Conservation (phyloP, 2,329 filamentous ascomycete genomes). For the Aspergillus sp. region DNA sequence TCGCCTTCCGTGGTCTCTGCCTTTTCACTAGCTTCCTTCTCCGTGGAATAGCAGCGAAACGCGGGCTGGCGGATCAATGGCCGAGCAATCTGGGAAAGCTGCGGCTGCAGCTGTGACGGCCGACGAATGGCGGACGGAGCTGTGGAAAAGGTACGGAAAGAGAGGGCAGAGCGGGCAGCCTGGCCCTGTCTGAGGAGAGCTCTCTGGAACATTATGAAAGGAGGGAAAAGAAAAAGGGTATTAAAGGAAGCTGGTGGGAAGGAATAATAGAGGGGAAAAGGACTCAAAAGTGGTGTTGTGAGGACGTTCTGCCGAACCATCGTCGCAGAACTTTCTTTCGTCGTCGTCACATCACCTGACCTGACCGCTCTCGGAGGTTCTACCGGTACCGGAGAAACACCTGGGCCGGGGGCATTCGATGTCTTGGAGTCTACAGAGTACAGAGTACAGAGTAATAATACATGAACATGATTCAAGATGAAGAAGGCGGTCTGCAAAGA, state of each 20-base stretch:
- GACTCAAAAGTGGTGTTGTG: too few relatives aligned
- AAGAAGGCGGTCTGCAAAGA: too few relatives aligned
- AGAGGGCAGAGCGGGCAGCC: slow-evolving; percentile 28
- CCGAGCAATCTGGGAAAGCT: slow-evolving; percentile 19
- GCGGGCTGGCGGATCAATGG: slow-evolving; percentile 26
- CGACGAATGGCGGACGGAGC: slow-evolving; percentile 26
- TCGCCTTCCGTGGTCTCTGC: slow-evolving; percentile 29
- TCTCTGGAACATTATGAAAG: slow-evolving; percentile 35
- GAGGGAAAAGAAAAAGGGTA: not conserved
- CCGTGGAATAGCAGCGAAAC: slow-evolving; percentile 38
- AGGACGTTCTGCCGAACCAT: too few relatives aligned
- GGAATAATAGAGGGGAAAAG: not conserved
- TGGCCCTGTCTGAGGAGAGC: slow-evolving; percentile 36
- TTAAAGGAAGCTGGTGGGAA: not conserved
- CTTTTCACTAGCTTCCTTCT: slow-evolving; percentile 19
- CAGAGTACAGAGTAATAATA: too few relatives aligned
- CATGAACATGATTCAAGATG: too few relatives aligned
- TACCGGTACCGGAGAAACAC: too few relatives aligned
- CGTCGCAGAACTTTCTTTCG: too few relatives aligned
- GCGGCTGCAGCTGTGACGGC: slow-evolving; percentile 27
- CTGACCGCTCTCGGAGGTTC: too few relatives aligned
- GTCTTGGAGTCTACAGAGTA: too few relatives aligned
- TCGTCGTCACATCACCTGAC: too few relatives aligned
- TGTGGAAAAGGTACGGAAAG: slow-evolving; percentile 26
- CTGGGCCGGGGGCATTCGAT: not conserved